Percentiles rank a stretch among this genome's conserved stretches.
phyloP scores from a whole-genome alignment of 257 asterid genomes.

The Henckelia pumila region DNA sequence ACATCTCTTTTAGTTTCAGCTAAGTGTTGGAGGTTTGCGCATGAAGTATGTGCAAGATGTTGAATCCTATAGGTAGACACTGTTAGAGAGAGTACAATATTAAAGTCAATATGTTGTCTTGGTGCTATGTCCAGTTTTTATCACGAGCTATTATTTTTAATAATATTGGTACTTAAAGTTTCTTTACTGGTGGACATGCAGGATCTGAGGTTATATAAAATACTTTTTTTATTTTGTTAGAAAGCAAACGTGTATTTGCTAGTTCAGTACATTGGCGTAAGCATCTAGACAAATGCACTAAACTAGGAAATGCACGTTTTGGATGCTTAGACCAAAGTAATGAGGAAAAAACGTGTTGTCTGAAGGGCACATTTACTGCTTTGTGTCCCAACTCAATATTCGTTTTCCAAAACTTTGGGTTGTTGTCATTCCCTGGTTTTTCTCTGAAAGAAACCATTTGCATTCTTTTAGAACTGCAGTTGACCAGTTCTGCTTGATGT shows the following conservation, averaged over 20 bases:
- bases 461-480: background rate
- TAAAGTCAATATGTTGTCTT: background rate
- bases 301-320: too few relatives aligned
- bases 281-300: background rate
- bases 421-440: background rate
- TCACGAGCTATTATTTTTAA: background rate
- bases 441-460: background rate
- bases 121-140: background rate
- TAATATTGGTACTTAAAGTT: background rate
- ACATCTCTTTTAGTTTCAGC: background rate
- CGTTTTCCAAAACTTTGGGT: background rate
- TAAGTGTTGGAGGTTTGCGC: constrained; percentile 9
- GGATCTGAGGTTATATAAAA: too few relatives aligned
- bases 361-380: constrained; percentile 12
- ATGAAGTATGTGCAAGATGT: constrained; percentile 1
- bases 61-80: background rate
- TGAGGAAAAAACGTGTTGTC: constrained; percentile 11
- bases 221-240: too few relatives aligned
- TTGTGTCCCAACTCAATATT: constrained; percentile 5
- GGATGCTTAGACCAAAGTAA: background rate
- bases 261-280: background rate
- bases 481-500: background rate
- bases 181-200: too few relatives aligned
- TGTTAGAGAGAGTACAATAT: background rate
- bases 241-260: background rate